Percentiles rank a stretch among this genome's conserved stretches.
These are phyloP conservation scores for Solanum bulbocastanum DNA, from an alignment of 257 asterid species.

Conservation along the genomic window DNA sequence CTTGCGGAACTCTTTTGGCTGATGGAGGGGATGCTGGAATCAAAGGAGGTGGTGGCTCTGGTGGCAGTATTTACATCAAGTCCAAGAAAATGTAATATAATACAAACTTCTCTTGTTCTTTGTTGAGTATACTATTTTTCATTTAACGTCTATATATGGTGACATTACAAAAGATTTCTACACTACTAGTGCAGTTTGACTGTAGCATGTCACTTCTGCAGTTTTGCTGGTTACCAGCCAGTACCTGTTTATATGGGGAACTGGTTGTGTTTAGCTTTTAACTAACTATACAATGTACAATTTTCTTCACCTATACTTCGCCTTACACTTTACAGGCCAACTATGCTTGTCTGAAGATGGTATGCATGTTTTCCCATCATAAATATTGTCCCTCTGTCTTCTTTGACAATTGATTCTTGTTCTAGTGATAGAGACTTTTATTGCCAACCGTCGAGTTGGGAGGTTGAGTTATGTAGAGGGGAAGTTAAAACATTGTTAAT, in stretches of 20 bases:
- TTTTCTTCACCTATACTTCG: neutral
- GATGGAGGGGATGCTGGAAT: slow-evolving; percentile 84
- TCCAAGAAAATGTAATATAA: slow-evolving; percentile 52
- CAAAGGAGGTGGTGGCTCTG: slow-evolving; percentile 93
- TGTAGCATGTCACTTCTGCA: neutral
- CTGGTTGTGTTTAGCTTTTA: neutral
- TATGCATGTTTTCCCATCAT: neutral
- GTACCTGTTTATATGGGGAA: neutral
- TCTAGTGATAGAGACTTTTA: neutral
- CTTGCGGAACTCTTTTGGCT: slow-evolving; percentile 49
- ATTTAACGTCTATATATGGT: neutral
- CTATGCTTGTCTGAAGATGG: neutral
- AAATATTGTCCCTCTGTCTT: neutral
- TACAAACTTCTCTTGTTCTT: slow-evolving; percentile 3
- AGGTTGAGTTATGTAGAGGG: neutral
- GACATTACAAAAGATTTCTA: neutral
- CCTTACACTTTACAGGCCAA: neutral
- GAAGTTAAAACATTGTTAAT: neutral
- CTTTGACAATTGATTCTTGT: neutral
- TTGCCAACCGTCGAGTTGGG: neutral
- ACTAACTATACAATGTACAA: neutral
- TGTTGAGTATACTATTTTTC: neutral
- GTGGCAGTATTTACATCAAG: slow-evolving; percentile 74
- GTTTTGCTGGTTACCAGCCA: neutral
- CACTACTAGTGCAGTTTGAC: neutral